A percentile compares a stretch with the other conserved stretches of the same genome.
Evolutionary conservation across 1,284 basidiomycete species (phyloP).

Genomic region (Takashimella koratensis): DNA sequence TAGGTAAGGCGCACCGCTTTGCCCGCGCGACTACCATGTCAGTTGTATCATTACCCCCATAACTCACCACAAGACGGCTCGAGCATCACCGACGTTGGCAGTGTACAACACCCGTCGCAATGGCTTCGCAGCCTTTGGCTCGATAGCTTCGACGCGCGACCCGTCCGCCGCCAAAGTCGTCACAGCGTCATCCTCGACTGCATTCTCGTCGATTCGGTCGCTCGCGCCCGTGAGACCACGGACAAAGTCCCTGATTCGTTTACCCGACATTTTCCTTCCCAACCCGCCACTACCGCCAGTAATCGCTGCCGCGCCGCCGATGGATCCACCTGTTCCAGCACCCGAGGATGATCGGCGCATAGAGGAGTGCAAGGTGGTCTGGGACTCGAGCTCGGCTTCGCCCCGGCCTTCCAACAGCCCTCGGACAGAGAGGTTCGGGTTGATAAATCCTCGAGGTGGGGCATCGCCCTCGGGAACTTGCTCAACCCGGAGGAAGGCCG

Average conservation of each 20-base stretch:
- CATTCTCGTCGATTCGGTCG: slow-evolving; percentile 17
- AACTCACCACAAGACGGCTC: slow-evolving; percentile 51
- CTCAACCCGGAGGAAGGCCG: slow-evolving; percentile 94
- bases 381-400: slow-evolving; percentile 46
- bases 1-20: slow-evolving; percentile 92
- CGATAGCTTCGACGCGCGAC: slow-evolving; percentile 43
- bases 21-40: slow-evolving; percentile 62
- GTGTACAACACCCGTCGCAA: slow-evolving; percentile 81
- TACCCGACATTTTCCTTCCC: slow-evolving; percentile 33
- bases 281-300: slow-evolving; percentile 13
- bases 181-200: slow-evolving; percentile 23
- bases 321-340: slow-evolving; percentile 18
- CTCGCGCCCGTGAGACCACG: slow-evolving; percentile 37
- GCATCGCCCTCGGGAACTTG: slow-evolving; percentile 51
- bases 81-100: slow-evolving; percentile 78
- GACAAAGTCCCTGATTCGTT: slow-evolving; percentile 46
- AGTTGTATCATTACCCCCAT: neutral
- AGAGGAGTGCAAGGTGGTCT: slow-evolving; percentile 17
- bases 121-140: slow-evolving; percentile 30
- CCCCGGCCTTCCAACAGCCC: slow-evolving; percentile 46
- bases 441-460: slow-evolving; percentile 33
- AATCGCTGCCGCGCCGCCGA: slow-evolving; percentile 21
- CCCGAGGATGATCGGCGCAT: slow-evolving; percentile 30
- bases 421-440: slow-evolving; percentile 34
- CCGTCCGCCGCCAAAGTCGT: slow-evolving; percentile 29